Base-by-base conservation (phyloP, 2,329 filamentous ascomycete genomes). In the Elsinoe ampelina region DNA sequence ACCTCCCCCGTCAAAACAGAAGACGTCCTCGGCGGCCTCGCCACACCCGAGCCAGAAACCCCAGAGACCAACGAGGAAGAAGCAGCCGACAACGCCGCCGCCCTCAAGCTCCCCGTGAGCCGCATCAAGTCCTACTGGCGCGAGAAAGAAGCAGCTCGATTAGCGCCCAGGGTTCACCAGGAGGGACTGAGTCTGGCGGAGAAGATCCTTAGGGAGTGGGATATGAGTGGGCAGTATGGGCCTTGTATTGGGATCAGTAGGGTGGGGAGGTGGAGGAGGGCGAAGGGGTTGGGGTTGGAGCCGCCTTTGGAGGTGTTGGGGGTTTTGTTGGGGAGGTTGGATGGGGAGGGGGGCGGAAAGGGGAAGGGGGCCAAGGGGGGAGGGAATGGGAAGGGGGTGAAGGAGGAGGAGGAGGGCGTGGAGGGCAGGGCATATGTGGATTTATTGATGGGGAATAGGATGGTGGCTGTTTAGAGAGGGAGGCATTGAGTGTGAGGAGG, bases 201-300 rank as follows among this genome's bases (percentile, higher is more conserved):
- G 77, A 95, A 92, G 76, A 83, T 97, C 22, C 72, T 97, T 65
- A 78, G 92, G 61, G 88, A 95, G 69, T 98, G 93, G 72, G 93
- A 98, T 69, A 86, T 95, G 62, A 93, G 85, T 66, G 88, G 81
- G 59, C 88, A 95, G 66, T 98, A 88, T 70, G 93, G 93, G 89
- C 93, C 93, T 1, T 95, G 89, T 67, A 86, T 95, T 55, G 93
- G 93, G 6, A 89, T 92, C 54, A 74, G 83, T 36, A 83, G 93
- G 48, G 74, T 86, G 63, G 88, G 86, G 73, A 85, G 93, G 34
- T 98, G 93, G 93, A 82, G 87, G 67, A 83, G 93, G 45, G 93
- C 93, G 3, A 80, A 95, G 55, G 78, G 77, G 57, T 75, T 98
- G n/a, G 85, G 86, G 2, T 77, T 98, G n/a, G 80, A 85, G 32